A percentile compares a stretch with the other conserved stretches of the same genome.
These are phyloP conservation scores for Blastobotrys illinoisensis DNA, from an alignment of 1,139 yeast genomes.

Conservation along the genomic window DNA sequence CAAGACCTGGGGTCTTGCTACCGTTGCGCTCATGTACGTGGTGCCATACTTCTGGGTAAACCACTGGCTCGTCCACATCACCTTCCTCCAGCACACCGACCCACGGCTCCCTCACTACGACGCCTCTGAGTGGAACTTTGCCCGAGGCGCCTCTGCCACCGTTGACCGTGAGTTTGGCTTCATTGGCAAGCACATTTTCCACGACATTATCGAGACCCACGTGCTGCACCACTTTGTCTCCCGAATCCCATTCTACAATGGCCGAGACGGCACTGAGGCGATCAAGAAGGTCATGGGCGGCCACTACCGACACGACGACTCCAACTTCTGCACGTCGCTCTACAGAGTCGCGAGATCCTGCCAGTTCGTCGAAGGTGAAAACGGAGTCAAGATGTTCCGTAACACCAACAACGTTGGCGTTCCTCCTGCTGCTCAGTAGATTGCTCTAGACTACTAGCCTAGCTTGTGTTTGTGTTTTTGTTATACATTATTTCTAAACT, in stretches of 20 bases:
- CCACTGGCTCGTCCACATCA: slow-evolving; percentile 86
- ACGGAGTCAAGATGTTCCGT: slow-evolving; percentile 75
- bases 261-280: slow-evolving; percentile 72
- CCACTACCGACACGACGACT: slow-evolving; percentile 61
- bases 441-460: slow-evolving; percentile 4
- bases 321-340: slow-evolving; percentile 66
- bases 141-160: slow-evolving; percentile 85
- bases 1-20: slow-evolving; percentile 56
- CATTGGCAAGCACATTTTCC: slow-evolving; percentile 74
- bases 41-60: slow-evolving; percentile 76
- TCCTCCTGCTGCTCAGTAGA: slow-evolving; percentile 18
- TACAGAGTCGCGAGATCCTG: slow-evolving; percentile 71
- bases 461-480: slow-evolving; percentile 8
- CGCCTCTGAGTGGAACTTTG: slow-evolving; percentile 72
- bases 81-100: slow-evolving; percentile 81
- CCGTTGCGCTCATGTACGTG: slow-evolving; percentile 64
- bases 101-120: slow-evolving; percentile 77
- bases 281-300: slow-evolving; percentile 78
- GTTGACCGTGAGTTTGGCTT: slow-evolving; percentile 82
- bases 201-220: slow-evolving; percentile 86
- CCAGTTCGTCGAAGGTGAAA: slow-evolving; percentile 78
- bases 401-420: slow-evolving; percentile 57
- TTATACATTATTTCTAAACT: slow-evolving; percentile 1
- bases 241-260: slow-evolving; percentile 82
- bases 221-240: slow-evolving; percentile 82